Base-by-base conservation (phyloP, 2,329 filamentous ascomycete species). In the Hawksworthiomyces lignivorus region DNA sequence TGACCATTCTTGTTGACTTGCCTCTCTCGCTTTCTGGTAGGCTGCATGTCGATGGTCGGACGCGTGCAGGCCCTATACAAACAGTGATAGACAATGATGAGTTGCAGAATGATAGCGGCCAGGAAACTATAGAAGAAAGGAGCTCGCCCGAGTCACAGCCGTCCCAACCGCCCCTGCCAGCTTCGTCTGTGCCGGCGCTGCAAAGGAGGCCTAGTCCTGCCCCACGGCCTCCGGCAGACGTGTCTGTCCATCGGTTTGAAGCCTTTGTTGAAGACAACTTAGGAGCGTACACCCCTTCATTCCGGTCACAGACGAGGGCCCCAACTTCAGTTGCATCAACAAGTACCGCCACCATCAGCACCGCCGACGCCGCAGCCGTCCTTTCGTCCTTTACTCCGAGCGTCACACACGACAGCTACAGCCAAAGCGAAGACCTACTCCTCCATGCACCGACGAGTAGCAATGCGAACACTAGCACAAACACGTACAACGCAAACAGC, bases 201-300 rank as follows among this genome's bases (percentile, higher is more conserved):
- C 8, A 8, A 26, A 8, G 24, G 24, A 26, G 8, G 24, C 24
- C 39, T 5, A 35, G 39, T 15, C 31, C 39, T 3, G 39, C 39
- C 4, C 35, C 43, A 28, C 35, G 32, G 12, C 31, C 31, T 11
- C 32, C 18, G 19, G 21, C 35, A 4, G 37, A 36, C 10, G 22
- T 39, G 18, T 35, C 41, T 6, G 21, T 48, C 6, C 37, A 48
- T 9, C 42, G 47, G 6, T 49, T 49, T 33, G 45, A 48, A 26
- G 34, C 45, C 7, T 46, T 44, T 22, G 40, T 49, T 8, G 28
- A 44, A 12, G 48, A 49, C 29, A 45, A 22, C 15, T 28, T 49
- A 15, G 48, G 48, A 3, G 7, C 38, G 2, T 44, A 41, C 15
- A 45, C 47, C 7, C 47, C 47, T 8, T 39, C 41, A 10, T 49